phyloP scores from a whole-genome alignment of 768 basidiomycete genomes.

The Trametes meyenii region DNA sequence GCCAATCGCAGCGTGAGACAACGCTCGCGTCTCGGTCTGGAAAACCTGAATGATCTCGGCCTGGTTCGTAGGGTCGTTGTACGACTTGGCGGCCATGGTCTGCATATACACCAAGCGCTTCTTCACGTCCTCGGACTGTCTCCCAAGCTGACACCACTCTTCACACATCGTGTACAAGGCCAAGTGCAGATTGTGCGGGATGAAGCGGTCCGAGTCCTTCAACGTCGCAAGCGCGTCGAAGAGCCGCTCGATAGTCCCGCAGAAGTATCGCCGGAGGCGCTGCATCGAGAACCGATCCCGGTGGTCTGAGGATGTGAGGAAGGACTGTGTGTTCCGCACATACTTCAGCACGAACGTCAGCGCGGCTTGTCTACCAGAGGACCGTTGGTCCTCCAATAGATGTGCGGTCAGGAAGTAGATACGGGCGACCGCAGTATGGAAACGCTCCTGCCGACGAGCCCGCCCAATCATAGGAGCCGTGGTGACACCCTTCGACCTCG shows the following conservation, averaged over 20 bases:
- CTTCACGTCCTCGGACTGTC: constrained; percentile 70
- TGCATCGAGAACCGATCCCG: constrained; percentile 79
- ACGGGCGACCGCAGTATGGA: constrained; percentile 84
- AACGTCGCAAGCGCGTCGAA: constrained; percentile 75
- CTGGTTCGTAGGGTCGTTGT: constrained; percentile 57
- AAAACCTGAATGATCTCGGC: constrained; percentile 52
- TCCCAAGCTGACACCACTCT: constrained; percentile 90
- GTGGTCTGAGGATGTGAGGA: constrained; percentile 71
- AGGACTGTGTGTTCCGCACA: constrained; percentile 78
- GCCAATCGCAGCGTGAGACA: constrained; percentile 84
- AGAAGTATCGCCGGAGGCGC: constrained; percentile 86
- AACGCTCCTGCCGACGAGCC: constrained; percentile 71
- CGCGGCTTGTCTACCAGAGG: constrained; percentile 69
- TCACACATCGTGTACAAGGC: constrained; percentile 84
- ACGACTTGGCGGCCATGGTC: constrained; percentile 57
- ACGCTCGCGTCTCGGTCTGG: constrained; percentile 65
- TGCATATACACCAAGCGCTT: constrained; percentile 74
- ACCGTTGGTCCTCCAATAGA: constrained; percentile 68
- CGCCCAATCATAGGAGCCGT: constrained; percentile 50
- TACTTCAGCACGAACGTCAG: constrained; percentile 84
- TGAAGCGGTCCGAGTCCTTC: constrained; percentile 76
- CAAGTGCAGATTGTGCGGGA: constrained; percentile 74
- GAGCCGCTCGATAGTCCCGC: constrained; percentile 83
- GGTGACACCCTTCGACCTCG: constrained; percentile 51
- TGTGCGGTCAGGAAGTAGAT: constrained; percentile 88